These are phyloP conservation scores for Pyrenophora teres DNA, from an alignment of 2,329 filamentous ascomycete species.

Conservation along the genomic window DNA sequence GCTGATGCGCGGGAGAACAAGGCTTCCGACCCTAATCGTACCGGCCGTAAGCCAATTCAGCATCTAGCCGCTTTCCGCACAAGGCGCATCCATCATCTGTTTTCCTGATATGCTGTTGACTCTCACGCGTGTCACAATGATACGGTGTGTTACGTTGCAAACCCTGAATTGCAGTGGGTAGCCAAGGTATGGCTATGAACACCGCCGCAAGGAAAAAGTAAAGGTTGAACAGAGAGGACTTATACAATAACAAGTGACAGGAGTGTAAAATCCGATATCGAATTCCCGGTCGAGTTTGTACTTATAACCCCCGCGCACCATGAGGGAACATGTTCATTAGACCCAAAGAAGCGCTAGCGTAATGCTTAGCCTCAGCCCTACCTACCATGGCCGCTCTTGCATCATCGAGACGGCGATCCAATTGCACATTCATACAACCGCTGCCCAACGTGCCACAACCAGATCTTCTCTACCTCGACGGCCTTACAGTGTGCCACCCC, in stretches of 20 bases:
- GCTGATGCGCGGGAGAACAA: neutral
- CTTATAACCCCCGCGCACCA: too few species aligned
- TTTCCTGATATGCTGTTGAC: too few species aligned
- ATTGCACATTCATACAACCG: neutral
- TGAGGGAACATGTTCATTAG: neutral
- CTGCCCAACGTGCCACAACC: neutral
- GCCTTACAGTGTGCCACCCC: neutral
- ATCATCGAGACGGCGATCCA: slow-evolving; percentile 15
- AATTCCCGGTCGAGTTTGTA: too few species aligned
- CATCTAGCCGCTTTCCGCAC: neutral
- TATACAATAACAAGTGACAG: too few species aligned
- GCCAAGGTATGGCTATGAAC: too few species aligned
- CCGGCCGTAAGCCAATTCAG: slow-evolving; percentile 2
- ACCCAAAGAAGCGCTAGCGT: slow-evolving; percentile 1
- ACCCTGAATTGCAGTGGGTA: too few species aligned
- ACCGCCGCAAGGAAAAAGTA: too few species aligned
- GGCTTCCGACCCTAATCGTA: neutral
- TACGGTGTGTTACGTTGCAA: too few species aligned
- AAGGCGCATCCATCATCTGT: too few species aligned
- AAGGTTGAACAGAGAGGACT: too few species aligned
- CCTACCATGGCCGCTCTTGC: slow-evolving; percentile 10
- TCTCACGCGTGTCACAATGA: too few species aligned
- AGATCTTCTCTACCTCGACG: neutral
- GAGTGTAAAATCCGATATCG: too few species aligned
- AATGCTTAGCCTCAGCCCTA: slow-evolving; percentile 6